Base-by-base conservation (phyloP, 2,329 filamentous ascomycete genomes). In the Trichoderma sp. region DNA sequence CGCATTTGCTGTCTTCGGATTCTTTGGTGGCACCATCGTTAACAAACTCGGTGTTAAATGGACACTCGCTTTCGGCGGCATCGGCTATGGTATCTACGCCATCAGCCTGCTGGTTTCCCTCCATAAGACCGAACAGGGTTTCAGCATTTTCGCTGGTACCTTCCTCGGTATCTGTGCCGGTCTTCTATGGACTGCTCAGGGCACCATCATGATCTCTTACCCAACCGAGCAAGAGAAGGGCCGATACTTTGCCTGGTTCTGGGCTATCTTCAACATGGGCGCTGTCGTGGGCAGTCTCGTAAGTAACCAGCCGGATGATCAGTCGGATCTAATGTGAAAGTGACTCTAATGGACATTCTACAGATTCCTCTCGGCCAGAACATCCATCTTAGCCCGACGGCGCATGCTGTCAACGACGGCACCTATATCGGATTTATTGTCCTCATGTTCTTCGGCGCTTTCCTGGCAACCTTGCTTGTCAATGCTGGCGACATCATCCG, bases 221-320 rank as follows among this genome's bases (percentile, higher is more conserved):
- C 94, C 94, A 2, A 85, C 88, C 20, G 95, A 97, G 82, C 81
- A 88, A 36, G 88, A 89, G 74, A 97, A 97, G 85, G 95, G 95
- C 57, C 90, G 91, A 72, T 97, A 94, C 81, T 97, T 97, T 80
- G 92, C 92, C 73, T 91, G 90, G 84, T 97, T 97, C 83, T 97
- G 95, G 95, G 90, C 94, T 80, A 97, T 98, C 78, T 98, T 97
- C 87, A 97, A 97, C 82, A 81, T 95, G 72, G 95, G 95, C 76
- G 94, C 91, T 77, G 94, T 97, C 73, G 93, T 98, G 80, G 95
- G 95, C 73, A 90, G 91, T 77, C 81, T 91, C 76, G 83, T 86
- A 78, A 20, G 63, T 65, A 43, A 43, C 15, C 34, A 36, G 13
- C 34, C 34, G 34, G 34, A 36, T 36, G 34, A 13, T 36, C 39